Evolutionary conservation across 805 yeast genomes (phyloP).

Genomic region (Candida nitratophila): DNA sequence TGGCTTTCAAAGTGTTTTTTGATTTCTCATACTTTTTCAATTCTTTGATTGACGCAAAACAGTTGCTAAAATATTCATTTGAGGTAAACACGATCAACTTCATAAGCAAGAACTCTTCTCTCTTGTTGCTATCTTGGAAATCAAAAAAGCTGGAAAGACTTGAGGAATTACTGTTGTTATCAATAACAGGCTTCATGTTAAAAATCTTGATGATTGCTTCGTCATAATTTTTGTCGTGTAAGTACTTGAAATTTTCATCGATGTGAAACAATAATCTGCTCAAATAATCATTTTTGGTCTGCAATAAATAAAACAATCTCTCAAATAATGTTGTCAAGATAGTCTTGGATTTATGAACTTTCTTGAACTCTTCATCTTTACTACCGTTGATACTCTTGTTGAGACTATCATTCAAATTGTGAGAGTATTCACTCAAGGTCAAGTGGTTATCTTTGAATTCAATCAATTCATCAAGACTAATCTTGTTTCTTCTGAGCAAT

Average conservation of each 20-base stretch:
- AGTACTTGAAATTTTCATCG: slow-evolving; percentile 14
- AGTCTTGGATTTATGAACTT: slow-evolving; percentile 32
- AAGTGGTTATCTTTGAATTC: slow-evolving; percentile 31
- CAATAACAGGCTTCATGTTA: slow-evolving; percentile 11
- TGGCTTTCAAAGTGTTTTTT: slow-evolving; percentile 12
- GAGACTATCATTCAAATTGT: slow-evolving; percentile 16
- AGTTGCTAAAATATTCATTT: slow-evolving; percentile 29
- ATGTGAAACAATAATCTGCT: slow-evolving; percentile 39
- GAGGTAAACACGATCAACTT: slow-evolving; percentile 47
- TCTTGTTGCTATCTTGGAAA: slow-evolving; percentile 7
- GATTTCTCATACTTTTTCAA: slow-evolving; percentile 20
- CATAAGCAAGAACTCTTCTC: slow-evolving; percentile 68
- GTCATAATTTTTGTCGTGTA: slow-evolving; percentile 22
- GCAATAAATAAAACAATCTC: slow-evolving; percentile 72
- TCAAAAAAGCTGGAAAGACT: slow-evolving; percentile 25
- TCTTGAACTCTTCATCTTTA: background rate
- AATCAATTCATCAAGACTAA: slow-evolving; percentile 57
- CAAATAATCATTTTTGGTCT: slow-evolving; percentile 74
- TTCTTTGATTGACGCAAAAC: slow-evolving; percentile 8
- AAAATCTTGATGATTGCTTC: slow-evolving; percentile 29
- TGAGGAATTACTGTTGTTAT: slow-evolving; percentile 3
- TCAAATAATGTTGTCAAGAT: slow-evolving; percentile 63
- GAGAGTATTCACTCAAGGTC: slow-evolving; percentile 18
- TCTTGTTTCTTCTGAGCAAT: slow-evolving; percentile 69
- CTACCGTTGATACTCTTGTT: slow-evolving; percentile 11